Evolutionary conservation across 306 rosid species (phyloP), one percentile per base, ranked within the genome.

Genomic region (Cicer cuneatum): DNA sequence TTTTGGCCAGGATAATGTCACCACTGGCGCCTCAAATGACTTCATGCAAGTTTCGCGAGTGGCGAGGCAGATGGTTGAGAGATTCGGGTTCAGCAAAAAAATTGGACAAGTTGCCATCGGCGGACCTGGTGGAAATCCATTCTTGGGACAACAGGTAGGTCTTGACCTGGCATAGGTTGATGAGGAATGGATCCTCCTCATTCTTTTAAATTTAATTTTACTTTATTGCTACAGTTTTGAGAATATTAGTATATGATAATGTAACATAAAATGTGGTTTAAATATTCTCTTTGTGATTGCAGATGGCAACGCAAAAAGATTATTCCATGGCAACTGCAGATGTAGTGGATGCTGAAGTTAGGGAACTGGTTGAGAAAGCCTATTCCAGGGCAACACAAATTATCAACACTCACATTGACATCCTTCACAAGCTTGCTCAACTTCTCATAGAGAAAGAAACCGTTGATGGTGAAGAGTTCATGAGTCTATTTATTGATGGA

Each of bases 31-130:
- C 29, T 95, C 99, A 11, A 95, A 92, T 46, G 99, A 95, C 76
- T 95, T 95, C 74, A 92, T 92, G 99, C 99, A 92, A 89, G 99
- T 95, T 65, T 95, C 99, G 7, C 76, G 99, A 14, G 99, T 95
- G 74, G 99, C 99, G 1, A 87, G 99, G 74, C 99, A 95, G 76
- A 95, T 95, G 98, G 98, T 95, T 1, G 99, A 95, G 86, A 90
- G 99, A 80, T 92, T 92, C 70, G 99, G 99, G 42, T 95, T 95
- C 89, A 95, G 98, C 89, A 95, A 92, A 73, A 95, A 85, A 85
- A 92, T 95, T 19, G 99, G 99, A 48, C 99, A 95, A 80, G 75
- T 92, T 40, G 99, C 99, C 35, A 86, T 92, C 10, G 98, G 99
- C 1, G 93, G 92, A 14, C 78, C 94, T 42, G 99, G 99, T 1